A percentile compares a stretch with the other conserved stretches of the same genome.
Evolutionary conservation across 2,329 filamentous ascomycete species (phyloP).

Genomic region (Zopfia rhizophila): DNA sequence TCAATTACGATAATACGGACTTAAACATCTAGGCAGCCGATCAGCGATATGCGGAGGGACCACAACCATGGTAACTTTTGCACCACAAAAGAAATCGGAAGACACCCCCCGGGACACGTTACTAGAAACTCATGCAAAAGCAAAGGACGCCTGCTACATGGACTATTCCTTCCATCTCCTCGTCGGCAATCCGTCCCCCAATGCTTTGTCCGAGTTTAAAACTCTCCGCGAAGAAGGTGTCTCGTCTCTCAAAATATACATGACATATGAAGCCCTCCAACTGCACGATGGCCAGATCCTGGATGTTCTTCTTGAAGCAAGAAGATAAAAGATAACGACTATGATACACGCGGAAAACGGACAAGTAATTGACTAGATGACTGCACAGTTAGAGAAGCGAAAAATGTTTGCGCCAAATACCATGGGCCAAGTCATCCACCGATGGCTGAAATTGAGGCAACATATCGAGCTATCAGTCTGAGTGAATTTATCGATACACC

Average conservation of each 20-base stretch:
- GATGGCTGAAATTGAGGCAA: slow-evolving; percentile 64
- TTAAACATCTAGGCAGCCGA: slow-evolving; percentile 50
- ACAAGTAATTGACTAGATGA: slow-evolving; percentile 65
- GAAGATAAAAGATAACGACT: slow-evolving; percentile 60
- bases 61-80: slow-evolving; percentile 61
- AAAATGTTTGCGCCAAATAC: slow-evolving; percentile 61
- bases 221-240: slow-evolving; percentile 50
- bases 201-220: slow-evolving; percentile 48
- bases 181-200: slow-evolving; percentile 50
- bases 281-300: slow-evolving; percentile 52
- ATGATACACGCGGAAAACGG: slow-evolving; percentile 68
- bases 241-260: slow-evolving; percentile 56
- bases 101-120: slow-evolving; percentile 57
- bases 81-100: slow-evolving; percentile 58
- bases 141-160: slow-evolving; percentile 57
- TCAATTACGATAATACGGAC: no score
- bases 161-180: slow-evolving; percentile 59
- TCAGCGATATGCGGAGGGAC: slow-evolving; percentile 61
- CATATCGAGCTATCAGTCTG: slow-evolving; percentile 63
- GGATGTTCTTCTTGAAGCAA: slow-evolving; percentile 51
- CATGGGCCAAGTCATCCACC: slow-evolving; percentile 62
- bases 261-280: slow-evolving; percentile 54
- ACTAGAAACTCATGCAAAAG: slow-evolving; percentile 55
- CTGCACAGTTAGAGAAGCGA: slow-evolving; percentile 61
- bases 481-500: slow-evolving; percentile 63